Evolutionary conservation across 129 eudicot species (phyloP).

Genomic region (Lactuca saligna): DNA sequence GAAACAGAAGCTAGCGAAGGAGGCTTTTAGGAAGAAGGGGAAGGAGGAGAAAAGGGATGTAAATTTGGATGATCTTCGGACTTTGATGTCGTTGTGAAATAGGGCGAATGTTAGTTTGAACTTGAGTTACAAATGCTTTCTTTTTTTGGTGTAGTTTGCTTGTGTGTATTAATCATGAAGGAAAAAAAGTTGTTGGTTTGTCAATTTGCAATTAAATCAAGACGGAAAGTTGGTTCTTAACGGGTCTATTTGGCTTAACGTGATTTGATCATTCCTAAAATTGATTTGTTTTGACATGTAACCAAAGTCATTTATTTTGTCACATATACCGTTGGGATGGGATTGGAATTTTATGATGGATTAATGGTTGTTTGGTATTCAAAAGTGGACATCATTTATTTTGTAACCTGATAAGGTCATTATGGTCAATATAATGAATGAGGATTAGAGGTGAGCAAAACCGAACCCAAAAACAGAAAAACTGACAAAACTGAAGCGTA

Average conservation of each 20-base stretch:
- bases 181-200: not conserved
- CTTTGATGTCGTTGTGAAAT: slow-evolving; percentile 64
- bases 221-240: not conserved
- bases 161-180: not conserved
- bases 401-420: too few relatives aligned
- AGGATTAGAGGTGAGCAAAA: too few relatives aligned
- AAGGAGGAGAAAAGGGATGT: slow-evolving; percentile 57
- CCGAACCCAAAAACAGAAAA: too few relatives aligned
- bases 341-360: not conserved
- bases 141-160: not conserved
- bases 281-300: not conserved
- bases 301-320: not conserved
- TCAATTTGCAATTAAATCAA: not conserved
- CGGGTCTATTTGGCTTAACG: not conserved
- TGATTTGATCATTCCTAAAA: not conserved
- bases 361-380: not conserved
- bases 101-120: too few relatives aligned
- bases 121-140: not conserved
- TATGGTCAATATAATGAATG: too few relatives aligned
- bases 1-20: slow-evolving; percentile 59
- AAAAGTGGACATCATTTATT: too few relatives aligned
- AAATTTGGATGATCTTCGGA: slow-evolving; percentile 56
- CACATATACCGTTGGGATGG: not conserved
- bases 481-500: too few relatives aligned
- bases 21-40: slow-evolving; percentile 63